Base-by-base conservation (phyloP, 164 flowering plant genomes). In the Kalanchoe fedtschenkoi region DNA sequence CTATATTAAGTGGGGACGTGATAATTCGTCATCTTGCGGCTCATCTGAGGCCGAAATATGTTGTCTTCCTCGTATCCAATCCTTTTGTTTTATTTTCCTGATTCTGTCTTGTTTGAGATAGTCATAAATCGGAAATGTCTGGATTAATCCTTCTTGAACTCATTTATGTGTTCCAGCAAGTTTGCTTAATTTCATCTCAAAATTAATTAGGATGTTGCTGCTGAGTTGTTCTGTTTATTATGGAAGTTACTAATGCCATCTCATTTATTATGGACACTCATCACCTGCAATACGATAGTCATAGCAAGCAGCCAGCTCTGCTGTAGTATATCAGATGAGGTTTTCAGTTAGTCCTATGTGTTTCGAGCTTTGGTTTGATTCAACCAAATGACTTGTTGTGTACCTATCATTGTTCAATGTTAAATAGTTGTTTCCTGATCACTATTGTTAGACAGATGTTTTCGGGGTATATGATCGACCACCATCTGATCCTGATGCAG, bases 1-100 rank as follows among this genome's bases (percentile, higher is more conserved):
- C 97, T 63, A 93, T 93, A 58, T 75, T 93, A 75, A 93, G 99
- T 70, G 99, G 99, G 42, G 99, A 93, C 79, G 91, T 93, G 15
- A 93, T 93, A 59, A 93, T 91, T 58, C 80, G 96, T 35, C 84
- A 85, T 76, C 84, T 93, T 66, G 96, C 99, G 33, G 88, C 78
- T 60, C 65, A 72, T 21, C 65, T 88, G 56, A 80, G 71, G 77
- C 99, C 99, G 42, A 78, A 82, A 61, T 90, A 78, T 66, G 96
- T 93, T 68, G 99, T 93, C 65, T 93, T 93, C 70, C 96, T 93
- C 64, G 98, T 93, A 93, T 88, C 95, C 97, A 61, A 53, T 37
- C 5, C 61, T 29, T 28, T 38, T 68, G 33, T 44, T 55, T 26
- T 28, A 16, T 14, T 5, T 34, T 16, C 37, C 39, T 41, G 39